A percentile compares a stretch with the other conserved stretches of the same genome.
Evolutionary conservation across 2,329 filamentous ascomycete species (phyloP).

Genomic region (Penicillium sp.): DNA sequence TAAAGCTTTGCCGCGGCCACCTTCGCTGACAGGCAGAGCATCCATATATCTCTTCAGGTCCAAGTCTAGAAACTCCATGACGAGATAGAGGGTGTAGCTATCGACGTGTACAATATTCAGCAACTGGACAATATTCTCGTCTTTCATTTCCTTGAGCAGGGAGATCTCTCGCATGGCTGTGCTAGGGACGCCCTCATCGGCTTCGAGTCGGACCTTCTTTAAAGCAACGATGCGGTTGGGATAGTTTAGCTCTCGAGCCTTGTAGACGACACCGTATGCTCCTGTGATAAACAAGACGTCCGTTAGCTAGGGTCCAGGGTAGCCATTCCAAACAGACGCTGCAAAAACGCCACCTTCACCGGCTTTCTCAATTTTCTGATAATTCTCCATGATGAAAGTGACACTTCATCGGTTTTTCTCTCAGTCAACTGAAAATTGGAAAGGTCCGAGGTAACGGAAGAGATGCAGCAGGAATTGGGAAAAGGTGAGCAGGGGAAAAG

Average conservation of each 20-base stretch:
- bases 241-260: conserved; percentile 75
- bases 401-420: background rate
- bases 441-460: background rate
- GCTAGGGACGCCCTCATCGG: conserved; percentile 83
- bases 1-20: conserved; percentile 73
- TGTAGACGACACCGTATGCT: conserved; percentile 92
- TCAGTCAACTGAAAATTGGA: background rate
- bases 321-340: conserved; percentile 27
- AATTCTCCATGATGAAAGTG: conserved; percentile 71
- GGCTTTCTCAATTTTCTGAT: conserved; percentile 92
- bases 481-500: background rate
- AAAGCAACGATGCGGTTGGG: conserved; percentile 77
- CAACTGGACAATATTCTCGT: conserved; percentile 78
- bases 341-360: conserved; percentile 60
- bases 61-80: conserved; percentile 82
- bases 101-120: conserved; percentile 90
- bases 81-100: conserved; percentile 86
- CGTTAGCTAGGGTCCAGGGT: conserved; percentile 11
- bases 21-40: conserved; percentile 70
- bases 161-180: conserved; percentile 93
- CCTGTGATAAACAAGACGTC: conserved; percentile 45
- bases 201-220: conserved; percentile 91
- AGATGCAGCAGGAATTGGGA: background rate
- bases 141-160: conserved; percentile 85
- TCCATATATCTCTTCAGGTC: conserved; percentile 97